Evolutionary conservation across 1,284 basidiomycete genomes (phyloP).

Genomic region (Tylopilus microsporus): DNA sequence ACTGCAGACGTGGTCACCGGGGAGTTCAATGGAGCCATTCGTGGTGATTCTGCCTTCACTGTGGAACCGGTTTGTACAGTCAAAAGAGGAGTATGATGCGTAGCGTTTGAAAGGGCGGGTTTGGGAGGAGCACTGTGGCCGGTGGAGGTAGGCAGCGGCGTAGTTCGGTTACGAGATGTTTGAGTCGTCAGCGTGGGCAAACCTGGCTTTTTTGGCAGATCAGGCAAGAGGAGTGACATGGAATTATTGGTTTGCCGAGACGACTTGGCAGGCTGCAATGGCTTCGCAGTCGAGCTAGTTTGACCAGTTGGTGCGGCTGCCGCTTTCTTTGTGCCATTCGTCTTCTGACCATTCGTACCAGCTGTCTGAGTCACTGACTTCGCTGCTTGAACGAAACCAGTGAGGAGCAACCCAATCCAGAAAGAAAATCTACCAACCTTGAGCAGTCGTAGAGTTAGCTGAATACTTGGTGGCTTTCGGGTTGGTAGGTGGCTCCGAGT

Average conservation of each 20-base stretch:
- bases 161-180: neutral
- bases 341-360: constrained; percentile 3
- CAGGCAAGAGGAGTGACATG: constrained; percentile 10
- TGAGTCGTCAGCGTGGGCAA: neutral
- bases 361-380: constrained; percentile 11
- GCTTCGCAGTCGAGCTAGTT: neutral
- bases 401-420: neutral
- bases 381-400: constrained; percentile 13
- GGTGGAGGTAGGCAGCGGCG: neutral
- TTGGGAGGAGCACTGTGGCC: neutral
- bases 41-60: constrained; percentile 23
- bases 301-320: neutral
- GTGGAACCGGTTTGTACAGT: constrained; percentile 11
- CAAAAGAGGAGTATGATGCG: neutral
- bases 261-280: constrained; percentile 3
- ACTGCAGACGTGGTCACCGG: constrained; percentile 2
- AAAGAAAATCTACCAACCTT: constrained; percentile 19
- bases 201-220: neutral
- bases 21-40: constrained; percentile 12
- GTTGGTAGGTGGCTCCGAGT: constrained; percentile 17
- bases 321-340: constrained; percentile 7
- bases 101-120: neutral
- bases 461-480: constrained; percentile 13
- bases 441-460: neutral
- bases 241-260: constrained; percentile 21